Evolutionary conservation across 345 rosid genomes (phyloP).

Genomic region (Corchorus capsularis): DNA sequence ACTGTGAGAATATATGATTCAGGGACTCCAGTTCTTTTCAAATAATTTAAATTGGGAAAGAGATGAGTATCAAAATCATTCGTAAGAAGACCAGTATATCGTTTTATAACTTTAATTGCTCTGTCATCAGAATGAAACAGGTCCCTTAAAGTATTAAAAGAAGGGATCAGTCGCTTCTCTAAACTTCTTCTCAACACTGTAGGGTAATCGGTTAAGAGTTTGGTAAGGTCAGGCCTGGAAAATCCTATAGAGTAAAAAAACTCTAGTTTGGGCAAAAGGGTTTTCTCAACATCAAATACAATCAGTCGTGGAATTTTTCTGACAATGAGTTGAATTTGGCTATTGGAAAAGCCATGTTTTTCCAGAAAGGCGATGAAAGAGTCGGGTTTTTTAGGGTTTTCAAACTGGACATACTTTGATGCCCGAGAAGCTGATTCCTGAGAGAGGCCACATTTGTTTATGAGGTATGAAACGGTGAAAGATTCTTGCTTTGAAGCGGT

Average conservation of each 20-base stretch:
- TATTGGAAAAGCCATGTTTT: too few species aligned
- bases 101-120: not conserved
- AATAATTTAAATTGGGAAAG: not conserved
- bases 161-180: slow-evolving; percentile 11
- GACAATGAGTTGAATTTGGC: too few species aligned
- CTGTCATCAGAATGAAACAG: slow-evolving; percentile 21
- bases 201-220: not conserved
- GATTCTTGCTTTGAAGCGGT: too few species aligned
- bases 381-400: too few species aligned
- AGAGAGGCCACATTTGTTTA: too few species aligned
- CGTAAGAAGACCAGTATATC: not conserved
- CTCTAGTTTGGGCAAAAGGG: slow-evolving; percentile 35
- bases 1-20: not conserved
- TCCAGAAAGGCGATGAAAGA: too few species aligned
- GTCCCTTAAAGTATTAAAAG: not conserved
- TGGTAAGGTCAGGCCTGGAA: slow-evolving; percentile 18
- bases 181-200: not conserved
- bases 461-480: too few species aligned
- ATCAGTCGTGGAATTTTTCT: slow-evolving; percentile 25
- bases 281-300: not conserved
- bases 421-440: too few species aligned
- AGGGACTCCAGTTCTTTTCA: slow-evolving; percentile 34
- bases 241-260: slow-evolving; percentile 24
- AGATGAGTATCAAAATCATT: not conserved
- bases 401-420: too few species aligned